Base-by-base conservation (phyloP, 805 yeast genomes). In the Priceomyces haplophilus region DNA sequence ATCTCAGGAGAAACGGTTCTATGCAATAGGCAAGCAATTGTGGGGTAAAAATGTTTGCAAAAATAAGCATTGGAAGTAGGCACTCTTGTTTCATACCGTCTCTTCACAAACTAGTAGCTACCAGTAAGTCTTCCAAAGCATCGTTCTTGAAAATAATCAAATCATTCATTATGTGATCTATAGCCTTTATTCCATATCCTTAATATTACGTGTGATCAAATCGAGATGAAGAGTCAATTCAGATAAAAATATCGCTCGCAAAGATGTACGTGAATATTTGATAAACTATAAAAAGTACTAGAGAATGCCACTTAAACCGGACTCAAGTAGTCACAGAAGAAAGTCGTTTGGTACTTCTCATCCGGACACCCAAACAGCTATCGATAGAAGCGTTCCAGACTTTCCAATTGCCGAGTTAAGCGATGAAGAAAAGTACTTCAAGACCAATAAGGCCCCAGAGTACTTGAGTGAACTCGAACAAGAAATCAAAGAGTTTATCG, bases 341-440 rank as follows among this genome's bases (percentile, higher is more conserved):
- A 41, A 44, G 37, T 18, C 53, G 4, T 58, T 50, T 40, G 57
- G 55, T 74, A 87, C 96, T 0, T 80, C 90, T 0, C 75, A 78
- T 13, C 95, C 95, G 0, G 85, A 80, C 17, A 57, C 86, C 0
- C 67, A 64, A 1, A 61, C 83, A 3, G 97, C 97, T 11, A 86
- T 91, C 35, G 96, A 90, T 61, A 73, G 97, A 42, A 58, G 76
- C 1, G 70, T 83, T 3, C 88, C 88, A 3, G 86, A 80, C 37
- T 83, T 84, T 54, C 93, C 91, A 0, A 85, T 86, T 2, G 97
- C 96, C 0, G 71, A 71, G 38, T 65, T 77, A 16, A 64, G 71
- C 6, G 95, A 85, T 48, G 97, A 90, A 58, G 86, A 83, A 48
- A 65, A 68, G 40, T 91, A 87, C 64, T 91, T 93, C 65, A 67